phyloP scores from a whole-genome alignment of 2,329 filamentous ascomycete genomes.

The Phialophora chinensis region DNA sequence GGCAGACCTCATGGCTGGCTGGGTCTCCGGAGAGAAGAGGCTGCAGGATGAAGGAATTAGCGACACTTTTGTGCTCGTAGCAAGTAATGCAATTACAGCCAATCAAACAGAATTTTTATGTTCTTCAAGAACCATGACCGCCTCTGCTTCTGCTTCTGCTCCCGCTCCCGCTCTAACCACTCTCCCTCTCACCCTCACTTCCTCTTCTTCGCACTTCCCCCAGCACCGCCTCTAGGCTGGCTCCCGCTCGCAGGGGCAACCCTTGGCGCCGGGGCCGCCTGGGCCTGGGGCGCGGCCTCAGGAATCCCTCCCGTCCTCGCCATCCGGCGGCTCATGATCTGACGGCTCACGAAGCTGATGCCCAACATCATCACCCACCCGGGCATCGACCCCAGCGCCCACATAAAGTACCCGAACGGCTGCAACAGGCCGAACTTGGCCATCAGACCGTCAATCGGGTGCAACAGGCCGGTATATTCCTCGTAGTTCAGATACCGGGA shows the following conservation, averaged over 20 bases:
- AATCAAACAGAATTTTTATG: background rate
- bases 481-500: conserved; percentile 54
- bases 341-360: conserved; percentile 65
- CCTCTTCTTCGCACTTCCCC: conserved; percentile 34
- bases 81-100: background rate
- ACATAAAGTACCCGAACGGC: conserved; percentile 63
- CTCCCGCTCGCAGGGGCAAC: conserved; percentile 20
- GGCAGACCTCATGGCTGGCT: background rate
- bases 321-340: conserved; percentile 56
- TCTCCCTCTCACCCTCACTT: conserved; percentile 15
- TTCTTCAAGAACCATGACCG: background rate
- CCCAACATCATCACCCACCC: conserved; percentile 70
- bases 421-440: conserved; percentile 60
- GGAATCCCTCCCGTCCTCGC: conserved; percentile 7
- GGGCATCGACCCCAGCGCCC: conserved; percentile 62
- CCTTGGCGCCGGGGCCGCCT: conserved; percentile 24
- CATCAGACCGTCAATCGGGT: conserved; percentile 65
- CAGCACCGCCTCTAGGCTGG: conserved; percentile 25
- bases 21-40: background rate
- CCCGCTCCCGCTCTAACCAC: background rate
- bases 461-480: conserved; percentile 64
- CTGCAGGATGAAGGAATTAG: background rate
- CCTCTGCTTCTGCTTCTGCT: background rate
- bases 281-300: conserved; percentile 11
- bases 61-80: conserved; percentile 4